These are phyloP conservation scores for Tilletia caries DNA, from an alignment of 1,284 basidiomycete species.

Conservation along the genomic window DNA sequence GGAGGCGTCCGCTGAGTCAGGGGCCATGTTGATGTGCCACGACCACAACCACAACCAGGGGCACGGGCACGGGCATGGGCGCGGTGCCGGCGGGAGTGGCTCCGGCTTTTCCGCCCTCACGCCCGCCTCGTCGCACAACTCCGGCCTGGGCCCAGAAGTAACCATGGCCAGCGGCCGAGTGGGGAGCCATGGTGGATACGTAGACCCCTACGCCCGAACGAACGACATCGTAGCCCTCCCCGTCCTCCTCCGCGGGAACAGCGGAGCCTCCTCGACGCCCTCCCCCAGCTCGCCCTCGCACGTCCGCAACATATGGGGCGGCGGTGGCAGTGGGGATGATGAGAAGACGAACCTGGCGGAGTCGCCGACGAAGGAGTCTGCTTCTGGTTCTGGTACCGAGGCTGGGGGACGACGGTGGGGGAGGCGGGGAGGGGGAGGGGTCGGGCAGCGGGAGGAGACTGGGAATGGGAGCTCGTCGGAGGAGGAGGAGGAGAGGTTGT, in stretches of 20 bases:
- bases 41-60: neutral
- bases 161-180: neutral
- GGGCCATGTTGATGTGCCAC: no score
- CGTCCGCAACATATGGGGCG: neutral
- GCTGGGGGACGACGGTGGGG: constrained; percentile 6
- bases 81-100: neutral
- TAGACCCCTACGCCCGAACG: neutral
- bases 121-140: neutral
- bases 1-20: constrained; percentile 3
- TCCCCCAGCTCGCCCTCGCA: no score
- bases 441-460: neutral
- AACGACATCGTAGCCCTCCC: neutral
- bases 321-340: no score
- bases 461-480: neutral
- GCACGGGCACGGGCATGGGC: neutral
- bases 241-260: constrained; percentile 4
- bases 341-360: no score
- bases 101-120: neutral
- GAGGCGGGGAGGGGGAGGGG: neutral
- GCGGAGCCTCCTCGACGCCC: no score
- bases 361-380: neutral
- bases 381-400: neutral
- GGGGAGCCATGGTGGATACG: neutral
- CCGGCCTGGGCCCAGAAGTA: neutral
- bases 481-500: constrained; percentile 2